Percentiles rank a stretch among this genome's conserved stretches.
phyloP scores from a whole-genome alignment of 352 stramenopile species.

The Ochromonadaceae sp. region DNA sequence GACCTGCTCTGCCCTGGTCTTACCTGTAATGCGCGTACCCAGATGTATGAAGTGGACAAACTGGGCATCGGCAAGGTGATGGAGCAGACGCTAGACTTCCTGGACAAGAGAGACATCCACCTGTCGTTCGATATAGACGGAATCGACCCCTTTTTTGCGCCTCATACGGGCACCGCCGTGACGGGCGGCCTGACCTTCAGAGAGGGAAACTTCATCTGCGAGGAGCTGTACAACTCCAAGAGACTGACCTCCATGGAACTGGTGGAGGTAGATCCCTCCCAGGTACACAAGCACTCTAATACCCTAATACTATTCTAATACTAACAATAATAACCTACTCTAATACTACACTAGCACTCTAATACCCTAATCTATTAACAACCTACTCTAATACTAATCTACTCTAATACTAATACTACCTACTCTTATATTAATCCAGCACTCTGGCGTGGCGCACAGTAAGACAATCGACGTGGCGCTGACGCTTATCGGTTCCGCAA shows the following conservation, averaged over 20 bases:
- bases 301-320: no score
- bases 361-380: no score
- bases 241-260: constrained; percentile 60
- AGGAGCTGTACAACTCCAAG: constrained; percentile 59
- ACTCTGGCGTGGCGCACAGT: constrained; percentile 28
- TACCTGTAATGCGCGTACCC: no score
- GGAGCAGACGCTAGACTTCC: constrained; percentile 77
- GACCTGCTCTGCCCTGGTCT: no score
- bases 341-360: no score
- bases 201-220: constrained; percentile 69
- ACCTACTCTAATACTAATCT: no score
- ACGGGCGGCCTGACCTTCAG: constrained; percentile 74
- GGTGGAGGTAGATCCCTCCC: constrained; percentile 76
- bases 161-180: constrained; percentile 69
- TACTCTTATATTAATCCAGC: no score
- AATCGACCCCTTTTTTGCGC: constrained; percentile 60
- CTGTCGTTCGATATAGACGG: constrained; percentile 88
- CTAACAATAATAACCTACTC: no score
- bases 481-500: constrained; percentile 63
- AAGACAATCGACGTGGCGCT: constrained; percentile 70
- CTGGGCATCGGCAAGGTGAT: constrained; percentile 81
- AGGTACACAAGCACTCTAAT: constrained; percentile 44
- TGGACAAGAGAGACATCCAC: constrained; percentile 59
- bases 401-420: no score
- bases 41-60: constrained; percentile 54